Percentiles rank a stretch among this genome's conserved stretches.
Evolutionary conservation across 257 asterid genomes (phyloP).

Genomic region (Solanum sejunctum): DNA sequence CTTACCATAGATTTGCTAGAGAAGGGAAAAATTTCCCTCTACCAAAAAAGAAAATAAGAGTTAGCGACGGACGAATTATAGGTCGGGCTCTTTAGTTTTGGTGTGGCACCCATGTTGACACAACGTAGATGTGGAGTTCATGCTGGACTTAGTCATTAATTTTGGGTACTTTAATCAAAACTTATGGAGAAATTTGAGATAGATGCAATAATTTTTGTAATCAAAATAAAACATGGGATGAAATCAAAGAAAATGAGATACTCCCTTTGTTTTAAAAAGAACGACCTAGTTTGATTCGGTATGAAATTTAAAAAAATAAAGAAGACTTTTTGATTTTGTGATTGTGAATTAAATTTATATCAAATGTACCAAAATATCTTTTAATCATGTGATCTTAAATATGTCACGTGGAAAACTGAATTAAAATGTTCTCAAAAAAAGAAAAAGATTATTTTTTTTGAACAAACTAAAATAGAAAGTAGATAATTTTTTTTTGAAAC

Average conservation of each 20-base stretch:
- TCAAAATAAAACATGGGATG: neutral
- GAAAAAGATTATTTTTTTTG: too few relatives aligned
- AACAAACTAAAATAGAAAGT: too few relatives aligned
- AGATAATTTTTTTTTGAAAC: too few relatives aligned
- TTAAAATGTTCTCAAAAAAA: too few relatives aligned
- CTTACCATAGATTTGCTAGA: neutral
- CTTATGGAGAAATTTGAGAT: rapidly evolving
- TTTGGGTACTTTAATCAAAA: neutral
- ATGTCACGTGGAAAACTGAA: too few relatives aligned
- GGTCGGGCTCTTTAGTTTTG: neutral
- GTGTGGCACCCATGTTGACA: neutral
- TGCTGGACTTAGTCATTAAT: neutral
- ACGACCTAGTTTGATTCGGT: too few relatives aligned
- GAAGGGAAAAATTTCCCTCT: neutral
- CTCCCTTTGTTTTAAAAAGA: too few relatives aligned
- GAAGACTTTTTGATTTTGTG: too few relatives aligned
- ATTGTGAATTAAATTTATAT: too few relatives aligned
- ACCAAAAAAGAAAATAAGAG: neutral
- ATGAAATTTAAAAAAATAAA: too few relatives aligned
- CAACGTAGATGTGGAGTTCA: neutral
- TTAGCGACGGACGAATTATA: neutral
- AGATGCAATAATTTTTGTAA: neutral
- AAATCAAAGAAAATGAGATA: neutral
- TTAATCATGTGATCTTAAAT: too few relatives aligned
- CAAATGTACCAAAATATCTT: too few relatives aligned